These are phyloP conservation scores for Penicillium nucicola DNA, from an alignment of 495 filamentous ascomycete species.

Conservation along the genomic window DNA sequence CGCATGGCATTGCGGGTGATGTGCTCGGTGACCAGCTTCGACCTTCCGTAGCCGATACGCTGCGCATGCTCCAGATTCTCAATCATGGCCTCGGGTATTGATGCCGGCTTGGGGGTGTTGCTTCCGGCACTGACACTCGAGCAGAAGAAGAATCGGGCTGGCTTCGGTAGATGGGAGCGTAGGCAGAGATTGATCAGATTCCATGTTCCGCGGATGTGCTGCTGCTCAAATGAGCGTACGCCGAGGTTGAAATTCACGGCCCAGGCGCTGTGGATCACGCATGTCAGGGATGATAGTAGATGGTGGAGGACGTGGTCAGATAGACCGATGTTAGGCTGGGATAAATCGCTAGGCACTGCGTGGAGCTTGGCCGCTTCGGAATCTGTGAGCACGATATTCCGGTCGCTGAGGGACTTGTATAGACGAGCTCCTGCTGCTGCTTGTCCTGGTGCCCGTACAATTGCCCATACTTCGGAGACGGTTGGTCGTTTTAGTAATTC, in stretches of 20 bases:
- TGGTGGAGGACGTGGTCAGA: conserved; percentile 27
- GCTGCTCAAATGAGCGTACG: conserved; percentile 55
- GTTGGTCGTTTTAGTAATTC: conserved; percentile 27
- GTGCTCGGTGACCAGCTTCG: conserved; percentile 63
- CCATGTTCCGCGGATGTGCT: conserved; percentile 55
- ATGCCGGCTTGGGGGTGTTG: conserved; percentile 24
- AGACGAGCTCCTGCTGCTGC: conserved; percentile 21
- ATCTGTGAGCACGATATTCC: conserved; percentile 16
- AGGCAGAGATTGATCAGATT: conserved; percentile 60
- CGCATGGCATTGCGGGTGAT: conserved; percentile 43
- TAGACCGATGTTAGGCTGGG: conserved; percentile 45
- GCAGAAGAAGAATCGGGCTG: conserved; percentile 54
- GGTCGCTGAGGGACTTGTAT: conserved; percentile 17
- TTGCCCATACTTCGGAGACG: conserved; percentile 50
- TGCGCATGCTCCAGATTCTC: conserved; percentile 47
- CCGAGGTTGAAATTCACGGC: conserved; percentile 70
- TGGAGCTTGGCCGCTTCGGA: conserved; percentile 17
- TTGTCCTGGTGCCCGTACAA: conserved; percentile 50
- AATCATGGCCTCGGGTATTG: conserved; percentile 48
- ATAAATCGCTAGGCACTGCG: conserved; percentile 24
- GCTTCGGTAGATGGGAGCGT: conserved; percentile 24
- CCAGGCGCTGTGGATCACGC: conserved; percentile 65
- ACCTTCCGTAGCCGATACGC: conserved; percentile 55
- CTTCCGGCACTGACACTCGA: conserved; percentile 55
- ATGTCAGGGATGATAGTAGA: conserved; percentile 41